Evolutionary conservation across 202 grass and related monocot genomes (phyloP).

Genomic region (Tripidium arundinaceum): DNA sequence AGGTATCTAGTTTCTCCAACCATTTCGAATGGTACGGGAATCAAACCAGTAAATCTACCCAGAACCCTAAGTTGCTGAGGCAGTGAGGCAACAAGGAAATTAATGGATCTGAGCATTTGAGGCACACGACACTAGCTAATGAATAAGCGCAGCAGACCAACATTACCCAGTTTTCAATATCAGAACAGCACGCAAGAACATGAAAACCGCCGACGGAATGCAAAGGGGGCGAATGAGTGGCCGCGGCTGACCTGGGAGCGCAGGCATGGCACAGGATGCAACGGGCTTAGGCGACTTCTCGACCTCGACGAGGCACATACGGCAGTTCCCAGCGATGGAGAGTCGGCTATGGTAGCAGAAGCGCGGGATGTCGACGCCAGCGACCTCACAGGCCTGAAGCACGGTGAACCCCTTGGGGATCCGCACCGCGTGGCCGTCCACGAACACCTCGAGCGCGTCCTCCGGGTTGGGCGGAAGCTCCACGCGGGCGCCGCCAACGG

Average conservation of each 20-base stretch:
- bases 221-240: too few species aligned
- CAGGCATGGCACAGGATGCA: constrained; percentile 97
- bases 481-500: constrained; percentile 70
- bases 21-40: neutral
- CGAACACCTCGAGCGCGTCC: constrained; percentile 92
- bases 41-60: neutral
- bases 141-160: neutral
- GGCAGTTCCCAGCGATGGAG: constrained; percentile 90
- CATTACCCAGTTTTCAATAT: neutral
- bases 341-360: constrained; percentile 98
- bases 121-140: neutral
- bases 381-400: constrained; percentile 96
- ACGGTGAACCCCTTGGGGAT: constrained; percentile 97
- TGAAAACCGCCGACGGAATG: neutral
- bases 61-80: neutral
- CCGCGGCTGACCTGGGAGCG: constrained; percentile 58
- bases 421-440: constrained; percentile 84
- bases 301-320: constrained; percentile 99
- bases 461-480: constrained; percentile 65
- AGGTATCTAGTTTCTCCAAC: neutral
- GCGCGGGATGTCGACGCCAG: constrained; percentile 88
- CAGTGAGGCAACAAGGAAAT: neutral
- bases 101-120: constrained; percentile 27
- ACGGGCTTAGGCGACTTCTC: constrained; percentile 99
- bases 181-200: neutral